These are phyloP conservation scores for Tilletia walkeri DNA, from an alignment of 1,284 basidiomycete species.

Conservation along the genomic window DNA sequence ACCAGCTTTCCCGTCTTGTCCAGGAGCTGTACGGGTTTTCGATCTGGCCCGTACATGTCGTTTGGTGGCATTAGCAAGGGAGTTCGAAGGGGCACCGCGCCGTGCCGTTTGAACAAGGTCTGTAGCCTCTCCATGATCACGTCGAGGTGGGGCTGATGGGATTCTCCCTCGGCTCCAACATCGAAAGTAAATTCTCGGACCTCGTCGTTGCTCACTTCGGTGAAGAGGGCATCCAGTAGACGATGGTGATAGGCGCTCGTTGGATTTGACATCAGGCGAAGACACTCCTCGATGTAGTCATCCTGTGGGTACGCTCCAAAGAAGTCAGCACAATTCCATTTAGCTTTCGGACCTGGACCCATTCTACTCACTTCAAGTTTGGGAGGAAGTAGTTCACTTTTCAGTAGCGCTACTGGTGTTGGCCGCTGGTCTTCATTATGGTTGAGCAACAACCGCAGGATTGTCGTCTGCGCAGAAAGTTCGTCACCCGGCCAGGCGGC, in stretches of 20 bases:
- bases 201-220: slow-evolving; percentile 62
- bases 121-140: slow-evolving; percentile 75
- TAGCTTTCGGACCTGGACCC: too few relatives aligned
- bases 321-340: neutral
- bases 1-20: slow-evolving; percentile 62
- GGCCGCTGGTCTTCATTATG: slow-evolving; percentile 81
- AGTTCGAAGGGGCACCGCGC: slow-evolving; percentile 80
- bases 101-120: slow-evolving; percentile 78
- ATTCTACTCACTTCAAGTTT: slow-evolving; percentile 62
- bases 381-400: slow-evolving; percentile 73
- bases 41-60: slow-evolving; percentile 71
- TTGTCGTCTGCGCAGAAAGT: slow-evolving; percentile 62
- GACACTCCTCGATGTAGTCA: slow-evolving; percentile 76
- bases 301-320: slow-evolving; percentile 57
- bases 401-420: slow-evolving; percentile 77
- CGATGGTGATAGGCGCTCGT: slow-evolving; percentile 42
- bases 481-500: slow-evolving; percentile 65
- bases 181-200: slow-evolving; percentile 78
- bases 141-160: slow-evolving; percentile 69
- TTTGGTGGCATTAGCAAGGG: slow-evolving; percentile 74
- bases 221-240: slow-evolving; percentile 38
- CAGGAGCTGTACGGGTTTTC: slow-evolving; percentile 76
- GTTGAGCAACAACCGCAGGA: slow-evolving; percentile 77
- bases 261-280: slow-evolving; percentile 70
- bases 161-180: slow-evolving; percentile 68